A percentile compares a stretch with the other conserved stretches of the same genome.
Evolutionary conservation across 805 yeast species (phyloP).

Genomic region (Lipomyces lipofer): DNA sequence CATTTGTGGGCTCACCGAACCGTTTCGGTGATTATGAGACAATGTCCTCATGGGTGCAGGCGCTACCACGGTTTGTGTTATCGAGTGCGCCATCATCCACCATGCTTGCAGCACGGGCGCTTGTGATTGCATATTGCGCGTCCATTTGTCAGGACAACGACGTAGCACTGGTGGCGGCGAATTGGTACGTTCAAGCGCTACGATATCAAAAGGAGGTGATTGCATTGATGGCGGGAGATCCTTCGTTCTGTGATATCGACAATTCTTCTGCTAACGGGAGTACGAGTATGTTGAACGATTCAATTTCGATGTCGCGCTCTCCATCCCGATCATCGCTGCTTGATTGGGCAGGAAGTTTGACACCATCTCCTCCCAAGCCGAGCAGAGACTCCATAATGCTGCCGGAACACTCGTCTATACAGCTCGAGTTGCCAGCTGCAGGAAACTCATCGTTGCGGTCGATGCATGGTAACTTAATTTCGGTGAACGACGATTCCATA

Average conservation of each 20-base stretch:
- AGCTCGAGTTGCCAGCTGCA: neutral
- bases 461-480: constrained; percentile 17
- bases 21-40: too few relatives aligned
- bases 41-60: constrained; percentile 6
- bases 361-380: neutral
- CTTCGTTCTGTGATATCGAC: too few relatives aligned
- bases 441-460: neutral
- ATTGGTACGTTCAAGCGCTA: constrained; percentile 7
- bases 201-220: constrained; percentile 6
- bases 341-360: neutral
- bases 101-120: constrained; percentile 8
- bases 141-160: neutral
- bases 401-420: constrained; percentile 5
- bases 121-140: constrained; percentile 1
- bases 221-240: neutral
- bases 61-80: constrained; percentile 8
- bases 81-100: neutral
- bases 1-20: neutral
- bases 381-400: neutral
- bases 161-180: neutral
- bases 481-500: constrained; percentile 15
- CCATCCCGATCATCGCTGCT: too few relatives aligned
- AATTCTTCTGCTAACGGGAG: too few relatives aligned
- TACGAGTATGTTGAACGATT: too few relatives aligned
- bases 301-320: too few relatives aligned